Conservation (phyloP, 805 yeast species). For the Nakazawaea pomicola region DNA sequence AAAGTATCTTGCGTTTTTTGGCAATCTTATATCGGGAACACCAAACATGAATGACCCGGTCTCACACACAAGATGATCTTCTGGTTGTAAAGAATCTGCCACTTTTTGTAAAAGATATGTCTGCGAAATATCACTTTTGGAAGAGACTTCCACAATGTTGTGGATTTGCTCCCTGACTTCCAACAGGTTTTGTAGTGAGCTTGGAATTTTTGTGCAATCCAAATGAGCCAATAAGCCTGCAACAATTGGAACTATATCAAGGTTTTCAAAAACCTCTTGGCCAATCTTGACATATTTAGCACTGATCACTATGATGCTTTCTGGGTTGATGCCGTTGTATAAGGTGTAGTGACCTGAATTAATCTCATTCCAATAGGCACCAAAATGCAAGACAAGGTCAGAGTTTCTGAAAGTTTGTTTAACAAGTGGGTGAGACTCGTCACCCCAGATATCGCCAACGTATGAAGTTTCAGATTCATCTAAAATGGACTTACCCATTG, state of each 20-base stretch:
- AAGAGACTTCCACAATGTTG: conserved; percentile 18
- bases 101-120: conserved; percentile 36
- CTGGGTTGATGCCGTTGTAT: conserved; percentile 31
- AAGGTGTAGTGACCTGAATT: conserved; percentile 64
- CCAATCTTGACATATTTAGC: conserved; percentile 49
- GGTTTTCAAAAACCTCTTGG: conserved; percentile 30
- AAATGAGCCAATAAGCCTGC: conserved; percentile 34
- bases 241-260: conserved; percentile 48
- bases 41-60: conserved; percentile 84
- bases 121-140: conserved; percentile 41
- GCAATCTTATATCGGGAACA: conserved; percentile 60
- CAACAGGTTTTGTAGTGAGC: conserved; percentile 3
- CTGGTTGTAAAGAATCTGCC: conserved; percentile 41
- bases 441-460: conserved; percentile 72
- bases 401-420: conserved; percentile 43
- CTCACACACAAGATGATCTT: conserved; percentile 73
- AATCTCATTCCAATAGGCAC: conserved; percentile 62
- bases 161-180: conserved; percentile 12
- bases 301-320: conserved; percentile 43
- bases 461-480: conserved; percentile 65
- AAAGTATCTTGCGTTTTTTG: conserved; percentile 43
- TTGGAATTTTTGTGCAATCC: conserved; percentile 24
- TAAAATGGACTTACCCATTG: conserved; percentile 66
- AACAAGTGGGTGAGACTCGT: conserved; percentile 43
- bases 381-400: conserved; percentile 69